Evolutionary conservation across 352 stramenopile genomes (phyloP).

Genomic region (Globisporangium irregulare): DNA sequence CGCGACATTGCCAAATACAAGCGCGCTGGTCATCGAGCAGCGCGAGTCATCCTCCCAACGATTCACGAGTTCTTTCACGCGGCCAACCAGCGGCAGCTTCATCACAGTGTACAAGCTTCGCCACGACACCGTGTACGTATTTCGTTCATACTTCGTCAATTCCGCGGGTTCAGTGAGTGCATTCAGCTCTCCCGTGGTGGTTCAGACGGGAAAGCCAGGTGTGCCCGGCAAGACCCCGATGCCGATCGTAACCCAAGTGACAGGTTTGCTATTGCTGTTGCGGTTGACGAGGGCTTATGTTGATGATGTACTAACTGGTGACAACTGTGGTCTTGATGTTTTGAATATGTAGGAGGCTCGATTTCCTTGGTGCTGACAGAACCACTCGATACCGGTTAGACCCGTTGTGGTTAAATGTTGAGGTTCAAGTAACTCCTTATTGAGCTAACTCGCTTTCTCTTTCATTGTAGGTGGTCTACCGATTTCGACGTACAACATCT

Average conservation of each 20-base stretch:
- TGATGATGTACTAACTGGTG: background rate
- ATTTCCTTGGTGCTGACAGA: slow-evolving; percentile 28
- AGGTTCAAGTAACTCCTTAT: too few relatives aligned
- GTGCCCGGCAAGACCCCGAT: slow-evolving; percentile 35
- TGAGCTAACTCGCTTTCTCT: background rate
- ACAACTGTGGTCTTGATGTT: background rate
- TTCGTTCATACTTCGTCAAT: slow-evolving; percentile 31
- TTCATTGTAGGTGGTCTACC: slow-evolving; percentile 24
- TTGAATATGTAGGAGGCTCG: slow-evolving; percentile 25
- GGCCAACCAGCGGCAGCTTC: slow-evolving; percentile 8
- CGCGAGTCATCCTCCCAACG: slow-evolving; percentile 19
- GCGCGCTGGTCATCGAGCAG: slow-evolving; percentile 33
- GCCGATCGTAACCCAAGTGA: slow-evolving; percentile 28
- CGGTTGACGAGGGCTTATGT: background rate
- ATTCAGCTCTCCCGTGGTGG: slow-evolving; percentile 24
- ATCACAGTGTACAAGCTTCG: slow-evolving; percentile 44
- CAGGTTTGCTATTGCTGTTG: slow-evolving; percentile 28
- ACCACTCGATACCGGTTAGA: slow-evolving; percentile 35
- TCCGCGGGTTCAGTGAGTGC: slow-evolving; percentile 18
- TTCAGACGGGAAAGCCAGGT: slow-evolving; percentile 27
- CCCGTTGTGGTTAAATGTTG: too few relatives aligned
- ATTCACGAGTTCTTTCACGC: slow-evolving; percentile 23
- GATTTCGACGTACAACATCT: slow-evolving; percentile 33
- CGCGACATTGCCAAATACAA: background rate
- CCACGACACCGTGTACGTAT: slow-evolving; percentile 47